Evolutionary conservation across 2,329 filamentous ascomycete genomes (phyloP).

Genomic region (Aspergillus bombycis): DNA sequence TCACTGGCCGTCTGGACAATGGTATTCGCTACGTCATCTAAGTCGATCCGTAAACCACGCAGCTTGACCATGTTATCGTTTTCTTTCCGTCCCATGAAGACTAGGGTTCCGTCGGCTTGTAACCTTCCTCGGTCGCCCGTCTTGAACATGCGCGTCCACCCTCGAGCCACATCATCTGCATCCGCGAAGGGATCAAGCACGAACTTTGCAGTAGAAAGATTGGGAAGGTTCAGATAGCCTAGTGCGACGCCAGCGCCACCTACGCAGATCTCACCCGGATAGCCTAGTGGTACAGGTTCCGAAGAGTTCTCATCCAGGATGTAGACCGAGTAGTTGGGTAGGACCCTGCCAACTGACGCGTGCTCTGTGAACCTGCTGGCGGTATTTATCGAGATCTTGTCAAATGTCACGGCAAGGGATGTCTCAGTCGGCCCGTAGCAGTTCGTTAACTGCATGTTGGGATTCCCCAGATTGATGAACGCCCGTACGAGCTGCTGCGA

Average conservation of each 20-base stretch:
- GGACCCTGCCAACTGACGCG: neutral
- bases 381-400: neutral
- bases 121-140: neutral
- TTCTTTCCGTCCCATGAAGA: slow-evolving; percentile 27
- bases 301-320: slow-evolving; percentile 1
- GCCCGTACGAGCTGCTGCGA: slow-evolving; percentile 2
- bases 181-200: neutral
- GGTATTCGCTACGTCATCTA: slow-evolving; percentile 45
- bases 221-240: slow-evolving; percentile 1
- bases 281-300: neutral
- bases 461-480: neutral
- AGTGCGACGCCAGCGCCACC: slow-evolving; percentile 10
- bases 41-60: slow-evolving; percentile 43
- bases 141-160: neutral
- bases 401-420: neutral
- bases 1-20: neutral
- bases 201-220: neutral
- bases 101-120: slow-evolving; percentile 26
- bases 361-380: too few species aligned
- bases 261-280: slow-evolving; percentile 12
- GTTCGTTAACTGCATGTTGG: neutral
- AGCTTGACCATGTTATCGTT: slow-evolving; percentile 29
- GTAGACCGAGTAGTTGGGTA: slow-evolving; percentile 7
- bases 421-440: slow-evolving; percentile 6
- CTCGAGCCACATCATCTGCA: neutral